Base-by-base conservation (phyloP, 352 stramenopile species). In the Phytophthora hybrid region DNA sequence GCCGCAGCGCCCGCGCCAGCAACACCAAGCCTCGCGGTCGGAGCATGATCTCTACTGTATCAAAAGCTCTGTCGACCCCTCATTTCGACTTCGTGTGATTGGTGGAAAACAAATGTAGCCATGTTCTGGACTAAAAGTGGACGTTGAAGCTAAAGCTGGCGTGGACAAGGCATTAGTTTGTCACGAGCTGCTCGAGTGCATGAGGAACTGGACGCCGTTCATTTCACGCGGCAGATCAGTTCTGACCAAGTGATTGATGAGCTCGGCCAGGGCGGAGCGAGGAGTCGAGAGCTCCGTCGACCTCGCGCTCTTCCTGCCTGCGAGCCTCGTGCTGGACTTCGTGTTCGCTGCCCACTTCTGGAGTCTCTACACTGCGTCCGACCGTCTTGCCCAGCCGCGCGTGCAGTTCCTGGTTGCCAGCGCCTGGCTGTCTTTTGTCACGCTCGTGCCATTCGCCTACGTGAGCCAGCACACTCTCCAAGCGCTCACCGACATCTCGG, bases 321-420 rank as follows among this genome's bases (percentile, higher is more conserved):
- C 53, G 51, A 68, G 69, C 56, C 63, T 76, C 32, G 69, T 72
- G 21, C 49, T 65, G 37, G 65, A 59, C 57, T 76, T 76, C 32
- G 14, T 54, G 8, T 63, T 76, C 51, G 56, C 57, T 26, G 37
- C 60, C 23, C 60, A 72, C 69, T 72, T 76, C 44, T 49, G 51
- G 51, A 69, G 57, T 4, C 37, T 76, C 9, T 76, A 76, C 63
- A 39, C 37, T 2, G 49, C 62, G 7, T 59, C 34, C 49, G 67
- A 57, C 29, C 51, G 69, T 3, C 52, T 59, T 13, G 6, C 2
- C 4, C 62, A 76, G 39, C 14, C 10, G 29, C 46, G 63, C 41
- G 51, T 64, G 14, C 51, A 68, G 31, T 31, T 70, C 3, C 23
- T 76, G 13, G 37, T 63, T n/a, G 14, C 49, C 2, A 54, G 62